phyloP scores from a whole-genome alignment of 1,284 basidiomycete species.

The Sporisorium scitamineum region DNA sequence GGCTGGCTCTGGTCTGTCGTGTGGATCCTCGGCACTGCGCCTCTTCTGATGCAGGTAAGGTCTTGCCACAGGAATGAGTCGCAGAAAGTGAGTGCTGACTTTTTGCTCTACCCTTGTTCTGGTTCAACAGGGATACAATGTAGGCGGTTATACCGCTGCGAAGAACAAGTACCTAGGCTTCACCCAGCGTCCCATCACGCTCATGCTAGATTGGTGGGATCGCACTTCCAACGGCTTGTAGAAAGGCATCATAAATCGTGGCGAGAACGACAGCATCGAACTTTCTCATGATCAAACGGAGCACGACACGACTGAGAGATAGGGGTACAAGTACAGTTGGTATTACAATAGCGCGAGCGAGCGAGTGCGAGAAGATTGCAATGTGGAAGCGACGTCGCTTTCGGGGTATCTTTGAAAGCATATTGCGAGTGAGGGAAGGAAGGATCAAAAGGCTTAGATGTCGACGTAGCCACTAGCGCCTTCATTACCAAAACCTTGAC shows the following conservation, averaged over 20 bases:
- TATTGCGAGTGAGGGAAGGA: not conserved
- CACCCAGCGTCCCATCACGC: slow-evolving; percentile 12
- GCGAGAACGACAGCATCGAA: not conserved
- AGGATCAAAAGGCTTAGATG: slow-evolving; percentile 24
- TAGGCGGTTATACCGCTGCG: slow-evolving; percentile 10
- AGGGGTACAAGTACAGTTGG: slow-evolving; percentile 34
- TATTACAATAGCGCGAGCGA: slow-evolving; percentile 28
- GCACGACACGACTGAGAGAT: not conserved
- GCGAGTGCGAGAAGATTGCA: not conserved
- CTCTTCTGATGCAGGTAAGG: slow-evolving; percentile 22
- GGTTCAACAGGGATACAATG: not conserved
- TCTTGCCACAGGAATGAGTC: no score
- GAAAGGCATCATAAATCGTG: not conserved
- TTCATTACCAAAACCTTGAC: slow-evolving; percentile 34
- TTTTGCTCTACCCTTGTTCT: not conserved
- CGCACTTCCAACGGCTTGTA: slow-evolving; percentile 6
- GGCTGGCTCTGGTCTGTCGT: slow-evolving; percentile 38
- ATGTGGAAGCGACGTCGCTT: slow-evolving; percentile 4
- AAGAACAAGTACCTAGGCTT: slow-evolving; percentile 11
- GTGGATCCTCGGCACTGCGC: slow-evolving; percentile 19
- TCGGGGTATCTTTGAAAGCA: slow-evolving; percentile 31
- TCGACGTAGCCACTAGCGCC: slow-evolving; percentile 51
- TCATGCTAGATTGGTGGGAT: slow-evolving; percentile 29
- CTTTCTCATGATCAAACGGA: not conserved
- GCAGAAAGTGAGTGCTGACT: not conserved